Evolutionary conservation across 768 basidiomycete genomes (phyloP).

Genomic region (Calocera cornea): DNA sequence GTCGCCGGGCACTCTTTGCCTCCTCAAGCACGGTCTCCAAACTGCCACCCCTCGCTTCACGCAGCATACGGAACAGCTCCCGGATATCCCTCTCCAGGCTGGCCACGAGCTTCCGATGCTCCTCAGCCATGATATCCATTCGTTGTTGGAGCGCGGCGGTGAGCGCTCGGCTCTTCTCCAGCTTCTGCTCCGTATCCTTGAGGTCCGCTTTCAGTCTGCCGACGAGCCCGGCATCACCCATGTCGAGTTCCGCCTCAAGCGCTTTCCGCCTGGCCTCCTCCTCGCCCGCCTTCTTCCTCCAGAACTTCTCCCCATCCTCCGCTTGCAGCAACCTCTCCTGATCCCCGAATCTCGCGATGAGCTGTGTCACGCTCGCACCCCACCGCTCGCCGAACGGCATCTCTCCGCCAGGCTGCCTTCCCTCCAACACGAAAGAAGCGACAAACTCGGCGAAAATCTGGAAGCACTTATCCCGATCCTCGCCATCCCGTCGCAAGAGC

Average conservation of each 20-base stretch:
- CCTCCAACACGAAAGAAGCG: constrained; percentile 83
- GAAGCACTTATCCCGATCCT: constrained; percentile 72
- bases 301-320: constrained; percentile 60
- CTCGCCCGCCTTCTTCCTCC: constrained; percentile 54
- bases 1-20: constrained; percentile 32
- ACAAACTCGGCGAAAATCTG: constrained; percentile 83
- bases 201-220: constrained; percentile 65
- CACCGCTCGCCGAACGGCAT: constrained; percentile 55
- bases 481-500: constrained; percentile 78
- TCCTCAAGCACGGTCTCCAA: constrained; percentile 65
- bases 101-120: constrained; percentile 61
- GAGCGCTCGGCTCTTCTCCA: constrained; percentile 64
- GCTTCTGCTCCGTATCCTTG: constrained; percentile 57
- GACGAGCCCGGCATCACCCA: constrained; percentile 71
- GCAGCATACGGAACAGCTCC: constrained; percentile 88
- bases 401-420: constrained; percentile 52
- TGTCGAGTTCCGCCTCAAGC: constrained; percentile 67
- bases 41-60: constrained; percentile 57
- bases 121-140: constrained; percentile 32
- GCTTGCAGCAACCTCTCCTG: constrained; percentile 68
- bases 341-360: constrained; percentile 83
- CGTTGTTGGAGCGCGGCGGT: constrained; percentile 62
- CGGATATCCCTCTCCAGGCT: constrained; percentile 86
- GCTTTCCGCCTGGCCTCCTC: constrained; percentile 39
- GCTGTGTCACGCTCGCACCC: constrained; percentile 76